Evolutionary conservation across 2,329 filamentous ascomycete species (phyloP), one percentile per base, ranked within the genome.

Genomic region (Purpureocillium takamizusanense): DNA sequence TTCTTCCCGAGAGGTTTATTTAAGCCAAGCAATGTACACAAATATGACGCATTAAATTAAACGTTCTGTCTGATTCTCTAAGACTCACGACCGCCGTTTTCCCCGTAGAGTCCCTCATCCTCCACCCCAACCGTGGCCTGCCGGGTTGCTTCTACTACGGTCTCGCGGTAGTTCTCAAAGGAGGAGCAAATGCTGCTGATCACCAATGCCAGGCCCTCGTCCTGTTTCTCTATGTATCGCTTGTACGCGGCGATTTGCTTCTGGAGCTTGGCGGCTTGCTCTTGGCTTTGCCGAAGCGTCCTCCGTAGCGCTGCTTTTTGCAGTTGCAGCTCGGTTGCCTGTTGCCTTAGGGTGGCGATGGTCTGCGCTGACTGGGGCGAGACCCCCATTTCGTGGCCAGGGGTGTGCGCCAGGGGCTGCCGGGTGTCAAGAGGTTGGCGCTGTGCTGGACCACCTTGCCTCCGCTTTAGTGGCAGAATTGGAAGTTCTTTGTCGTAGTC

Each of bases 131-230:
- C 11, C 14, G 15, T 11, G 16, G 18, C 23, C 12, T 33, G 15
- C 28, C 29, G 25, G 29, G 33, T 34, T 23, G 31, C 36, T 14
- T 35, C 28, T n/a, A 36, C 17, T 1, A 31, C 29, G n/a, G 17
- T 36, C 7, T 42, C 15, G 6, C 33, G 35, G 29, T 44, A 44
- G 11, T 27, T 39, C 29, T 42, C 11, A 23, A 44, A 44, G 8
- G 42, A 37, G 8, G 35, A 40, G 14, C 37, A 38, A 16, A 40
- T 36, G 7, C 28, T 23, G 35, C 16, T 30, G 31, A 38, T 38
- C 5, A 42, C 18, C 12, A 34, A 25, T 7, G 36, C 31, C 27
- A 38, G 15, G 14, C 31, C 21, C 11, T 34, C 10, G 23, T 38
- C 37, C 25, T 34, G 23, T 15, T 34, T 34, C 15, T 34, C 13